Evolutionary conservation across 1,139 yeast genomes (phyloP), one percentile per base, ranked within the genome.

Genomic region (Scheffersomyces segobiensis): DNA sequence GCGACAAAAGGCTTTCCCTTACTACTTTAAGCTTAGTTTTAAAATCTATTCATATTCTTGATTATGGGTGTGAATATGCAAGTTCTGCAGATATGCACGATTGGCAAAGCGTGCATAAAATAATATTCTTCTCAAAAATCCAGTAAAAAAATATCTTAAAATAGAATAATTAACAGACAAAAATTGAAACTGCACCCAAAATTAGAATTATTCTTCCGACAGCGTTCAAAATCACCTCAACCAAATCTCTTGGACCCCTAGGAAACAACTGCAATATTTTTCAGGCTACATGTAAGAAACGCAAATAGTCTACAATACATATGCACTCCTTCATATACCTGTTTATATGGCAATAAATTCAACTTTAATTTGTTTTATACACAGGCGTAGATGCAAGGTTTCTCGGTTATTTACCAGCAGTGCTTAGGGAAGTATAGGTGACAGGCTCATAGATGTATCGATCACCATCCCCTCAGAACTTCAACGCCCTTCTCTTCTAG

Each of bases 61-160:
- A 48, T 48, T 21, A 48, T 48, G 50, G 42, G 42, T 32, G 42
- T 32, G 17, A 32, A 32, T 24, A 48, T 48, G 50, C 50, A 48
- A 48, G 50, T 48, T 48, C 50, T 12, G 50, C 50, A 48, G 24
- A 26, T 48, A 48, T 48, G 50, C 24, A 48, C 50, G 50, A 48
- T 20, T 48, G 21, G 21, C 21, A 48, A 48, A 20, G 14, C 20
- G 50, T 48, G 50, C 50, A 24, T 20, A 14, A 48, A 48, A 48
- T 20, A 48, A 48, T 48, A 48, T 48, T 48, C 21, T 48, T 21
- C 21, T 20, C 8, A 21, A 48, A 48, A 20, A 24, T 20, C n/a
- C 24, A 17, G 50, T 21, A 14, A 48, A 48, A 48, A 48, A 48
- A 48, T 48, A 48, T n/a, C 18, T 20, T 48, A 48, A 48, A 48